phyloP scores from a whole-genome alignment of 2,329 filamentous ascomycete genomes.

The Chrysoporthe cubensis region DNA sequence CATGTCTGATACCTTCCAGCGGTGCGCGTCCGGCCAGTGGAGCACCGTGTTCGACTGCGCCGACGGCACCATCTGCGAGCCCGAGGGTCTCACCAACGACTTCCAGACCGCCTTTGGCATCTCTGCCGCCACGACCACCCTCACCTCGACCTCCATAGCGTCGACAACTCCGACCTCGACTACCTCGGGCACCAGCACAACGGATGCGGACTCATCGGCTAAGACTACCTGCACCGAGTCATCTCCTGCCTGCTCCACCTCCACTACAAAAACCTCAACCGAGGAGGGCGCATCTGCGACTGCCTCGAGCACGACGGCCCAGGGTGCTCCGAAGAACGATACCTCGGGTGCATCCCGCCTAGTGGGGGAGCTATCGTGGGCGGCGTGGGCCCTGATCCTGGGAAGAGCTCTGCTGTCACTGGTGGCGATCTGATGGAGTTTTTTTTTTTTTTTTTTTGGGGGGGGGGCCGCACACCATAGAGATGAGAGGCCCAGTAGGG shows the following conservation, averaged over 20 bases:
- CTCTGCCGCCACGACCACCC: not conserved
- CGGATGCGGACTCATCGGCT: not conserved
- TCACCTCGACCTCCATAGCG: not conserved
- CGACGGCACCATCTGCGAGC: conserved; percentile 50
- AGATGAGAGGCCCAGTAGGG: not conserved
- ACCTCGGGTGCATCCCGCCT: not conserved
- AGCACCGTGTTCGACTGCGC: conserved; percentile 48
- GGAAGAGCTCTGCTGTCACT: not conserved
- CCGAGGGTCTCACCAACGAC: conserved; percentile 46
- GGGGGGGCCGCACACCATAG: not conserved
- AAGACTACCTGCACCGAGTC: not conserved
- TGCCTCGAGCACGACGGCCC: not conserved
- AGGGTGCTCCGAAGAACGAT: not conserved
- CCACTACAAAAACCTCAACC: not conserved
- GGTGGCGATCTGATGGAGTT: not conserved
- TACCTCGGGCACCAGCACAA: not conserved
- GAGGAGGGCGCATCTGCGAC: not conserved
- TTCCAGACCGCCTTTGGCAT: conserved; percentile 34
- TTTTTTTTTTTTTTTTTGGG: too few species aligned
- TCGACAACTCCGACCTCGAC: not conserved
- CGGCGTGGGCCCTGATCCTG: not conserved
- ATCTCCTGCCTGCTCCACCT: not conserved
- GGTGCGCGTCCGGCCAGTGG: conserved; percentile 54
- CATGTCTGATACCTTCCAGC: conserved; percentile 53
- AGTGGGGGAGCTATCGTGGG: not conserved